Base-by-base conservation (phyloP, 805 yeast genomes). In the Ogataea siamensis region DNA sequence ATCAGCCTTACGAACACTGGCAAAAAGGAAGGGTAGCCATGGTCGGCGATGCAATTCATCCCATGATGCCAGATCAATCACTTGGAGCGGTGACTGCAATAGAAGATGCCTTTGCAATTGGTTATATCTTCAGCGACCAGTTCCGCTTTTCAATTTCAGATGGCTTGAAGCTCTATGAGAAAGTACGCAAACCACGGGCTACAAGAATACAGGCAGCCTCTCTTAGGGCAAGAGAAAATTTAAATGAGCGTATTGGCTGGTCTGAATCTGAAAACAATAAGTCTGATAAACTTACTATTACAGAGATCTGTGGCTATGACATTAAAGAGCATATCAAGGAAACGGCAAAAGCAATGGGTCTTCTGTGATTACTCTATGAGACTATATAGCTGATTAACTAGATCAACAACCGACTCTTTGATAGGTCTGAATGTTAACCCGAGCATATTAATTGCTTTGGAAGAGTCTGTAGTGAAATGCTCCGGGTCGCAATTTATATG, bases 41-140 rank as follows among this genome's bases (percentile, higher is more conserved):
- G 18, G 38, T 63, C 28, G 68, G 68, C 7, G 68, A 63, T 42
- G 55, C 67, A 2, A 51, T 55, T 25, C 68, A 63, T 34, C 64
- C 68, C 11, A 60, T 60, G 34, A 51, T 63, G 45, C 49, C 51
- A 5, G 50, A 45, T 32, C 53, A 44, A 39, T 50, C 49, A 2
- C 28, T 42, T n/a, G 53, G 53, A 18, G 50, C 49, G 2, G 53
- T 47, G 11, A 33, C 33, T 8, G 44, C 50, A 4, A 43, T 39
- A 39, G 59, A 38, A 22, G 53, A 40, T 40, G 49, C 55, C 5
- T 51, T 50, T 20, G 57, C 55, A 7, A 25, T 51, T n/a, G 58
- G 58, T 2, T 49, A 53, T 41, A 51, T 58, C n/a, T 57, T 57
- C 40, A 48, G 55, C 29, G 44, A 51, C 18, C 51, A 50, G 32